A percentile compares a stretch with the other conserved stretches of the same genome.
Conservation (phyloP, 176 grass and related monocot species). For the Miscanthus lutarioriparius region DNA sequence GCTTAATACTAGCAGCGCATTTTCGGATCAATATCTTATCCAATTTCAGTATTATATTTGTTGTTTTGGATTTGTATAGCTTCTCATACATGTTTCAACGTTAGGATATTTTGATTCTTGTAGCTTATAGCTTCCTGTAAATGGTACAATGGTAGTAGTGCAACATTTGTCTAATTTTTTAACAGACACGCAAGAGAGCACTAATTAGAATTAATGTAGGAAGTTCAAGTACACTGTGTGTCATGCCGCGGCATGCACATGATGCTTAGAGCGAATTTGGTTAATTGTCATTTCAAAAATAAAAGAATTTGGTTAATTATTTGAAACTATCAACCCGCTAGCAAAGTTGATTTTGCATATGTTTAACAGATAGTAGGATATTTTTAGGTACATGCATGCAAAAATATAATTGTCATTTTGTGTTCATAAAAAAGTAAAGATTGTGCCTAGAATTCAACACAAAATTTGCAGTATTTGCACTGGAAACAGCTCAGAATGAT, state of each 20-base stretch:
- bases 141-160: background rate
- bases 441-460: background rate
- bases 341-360: background rate
- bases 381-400: background rate
- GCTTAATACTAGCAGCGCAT: background rate
- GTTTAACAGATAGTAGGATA: background rate
- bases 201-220: too few relatives aligned
- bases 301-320: too few relatives aligned
- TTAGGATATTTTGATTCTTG: background rate
- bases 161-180: too few relatives aligned
- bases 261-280: too few relatives aligned
- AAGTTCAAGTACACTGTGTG: too few relatives aligned
- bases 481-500: background rate
- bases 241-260: too few relatives aligned
- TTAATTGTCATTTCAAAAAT: too few relatives aligned
- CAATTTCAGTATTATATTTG: background rate
- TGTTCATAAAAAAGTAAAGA: background rate
- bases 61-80: background rate
- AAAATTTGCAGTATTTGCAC: background rate
- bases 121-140: background rate
- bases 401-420: too few relatives aligned
- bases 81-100: background rate
- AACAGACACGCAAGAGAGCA: too few relatives aligned
- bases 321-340: too few relatives aligned
- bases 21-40: background rate